Conservation (phyloP, 495 filamentous ascomycete genomes). For the Penicillium salamii region DNA sequence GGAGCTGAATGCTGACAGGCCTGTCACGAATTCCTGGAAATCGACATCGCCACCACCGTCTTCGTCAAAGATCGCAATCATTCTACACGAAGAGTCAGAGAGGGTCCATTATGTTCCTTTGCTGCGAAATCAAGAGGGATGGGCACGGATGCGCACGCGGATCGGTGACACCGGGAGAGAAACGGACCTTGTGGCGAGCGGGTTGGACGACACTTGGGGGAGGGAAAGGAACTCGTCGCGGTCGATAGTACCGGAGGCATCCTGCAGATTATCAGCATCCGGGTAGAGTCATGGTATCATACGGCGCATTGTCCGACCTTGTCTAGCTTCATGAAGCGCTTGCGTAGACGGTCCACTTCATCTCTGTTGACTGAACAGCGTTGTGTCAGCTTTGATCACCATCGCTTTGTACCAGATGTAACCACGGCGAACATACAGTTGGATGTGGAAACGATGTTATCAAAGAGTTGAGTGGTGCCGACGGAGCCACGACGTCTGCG, state of each 20-base stretch:
- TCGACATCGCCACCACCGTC: conserved; percentile 97
- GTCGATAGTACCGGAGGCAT: conserved; percentile 96
- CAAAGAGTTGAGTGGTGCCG: conserved; percentile 84
- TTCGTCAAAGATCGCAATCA: conserved; percentile 99
- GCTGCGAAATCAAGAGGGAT: not conserved
- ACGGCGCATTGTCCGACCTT: conserved; percentile 57
- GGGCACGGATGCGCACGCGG: not conserved
- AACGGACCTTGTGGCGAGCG: conserved; percentile 82
- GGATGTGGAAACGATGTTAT: conserved; percentile 91
- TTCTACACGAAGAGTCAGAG: conserved; percentile 48
- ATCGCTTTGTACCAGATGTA: not conserved
- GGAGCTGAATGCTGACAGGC: conserved; percentile 89
- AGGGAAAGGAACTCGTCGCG: conserved; percentile 97
- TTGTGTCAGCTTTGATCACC: conserved; percentile 17
- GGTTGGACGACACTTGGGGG: conserved; percentile 96
- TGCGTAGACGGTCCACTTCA: conserved; percentile 91
- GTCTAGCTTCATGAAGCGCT: conserved; percentile 98
- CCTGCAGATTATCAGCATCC: conserved; percentile 49
- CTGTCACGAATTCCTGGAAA: conserved; percentile 98
- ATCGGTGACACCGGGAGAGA: not conserved
- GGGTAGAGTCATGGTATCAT: not conserved
- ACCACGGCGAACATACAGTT: conserved; percentile 68
- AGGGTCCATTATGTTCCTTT: no score
- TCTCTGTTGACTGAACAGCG: conserved; percentile 81
- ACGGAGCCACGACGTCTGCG: conserved; percentile 55